These are phyloP conservation scores for Kwoniella botswanensis DNA, from an alignment of 768 basidiomycete genomes.

Conservation along the genomic window DNA sequence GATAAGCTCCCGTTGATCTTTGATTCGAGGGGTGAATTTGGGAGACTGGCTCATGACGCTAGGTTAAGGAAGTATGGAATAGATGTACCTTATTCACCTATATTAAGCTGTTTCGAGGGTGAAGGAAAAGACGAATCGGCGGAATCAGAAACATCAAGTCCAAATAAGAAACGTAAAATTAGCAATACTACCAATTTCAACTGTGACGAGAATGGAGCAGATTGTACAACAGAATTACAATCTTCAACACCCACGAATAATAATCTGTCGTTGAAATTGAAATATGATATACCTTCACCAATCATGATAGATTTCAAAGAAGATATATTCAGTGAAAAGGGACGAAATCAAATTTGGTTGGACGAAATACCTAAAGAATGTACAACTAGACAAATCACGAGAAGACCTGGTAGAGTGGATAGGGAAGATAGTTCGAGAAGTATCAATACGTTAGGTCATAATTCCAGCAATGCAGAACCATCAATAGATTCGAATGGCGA, in stretches of 20 bases:
- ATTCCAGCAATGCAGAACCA: no score
- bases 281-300: constrained; percentile 22
- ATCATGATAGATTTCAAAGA: constrained; percentile 30
- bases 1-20: constrained; percentile 26
- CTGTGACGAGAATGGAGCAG: not conserved
- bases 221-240: not conserved
- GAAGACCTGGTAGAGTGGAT: constrained; percentile 9
- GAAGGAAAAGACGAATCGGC: not conserved
- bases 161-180: no score
- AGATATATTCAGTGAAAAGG: constrained; percentile 30
- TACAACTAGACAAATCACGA: not conserved
- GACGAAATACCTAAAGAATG: not conserved
- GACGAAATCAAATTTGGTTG: constrained; percentile 10
- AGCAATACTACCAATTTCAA: no score
- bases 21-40: constrained; percentile 30
- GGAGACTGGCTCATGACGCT: constrained; percentile 16
- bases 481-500: no score
- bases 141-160: not conserved
- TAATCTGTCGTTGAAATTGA: constrained; percentile 8
- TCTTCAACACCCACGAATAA: constrained; percentile 7
- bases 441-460: constrained; percentile 15
- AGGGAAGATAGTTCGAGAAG: constrained; percentile 21
- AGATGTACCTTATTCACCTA: constrained; percentile 14
- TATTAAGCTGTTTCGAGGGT: not conserved
- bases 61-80: not conserved